Percentiles rank a stretch among this genome's conserved stretches.
These are phyloP conservation scores for Boletus rubroflammeus DNA, from an alignment of 768 basidiomycete genomes.

Conservation along the genomic window DNA sequence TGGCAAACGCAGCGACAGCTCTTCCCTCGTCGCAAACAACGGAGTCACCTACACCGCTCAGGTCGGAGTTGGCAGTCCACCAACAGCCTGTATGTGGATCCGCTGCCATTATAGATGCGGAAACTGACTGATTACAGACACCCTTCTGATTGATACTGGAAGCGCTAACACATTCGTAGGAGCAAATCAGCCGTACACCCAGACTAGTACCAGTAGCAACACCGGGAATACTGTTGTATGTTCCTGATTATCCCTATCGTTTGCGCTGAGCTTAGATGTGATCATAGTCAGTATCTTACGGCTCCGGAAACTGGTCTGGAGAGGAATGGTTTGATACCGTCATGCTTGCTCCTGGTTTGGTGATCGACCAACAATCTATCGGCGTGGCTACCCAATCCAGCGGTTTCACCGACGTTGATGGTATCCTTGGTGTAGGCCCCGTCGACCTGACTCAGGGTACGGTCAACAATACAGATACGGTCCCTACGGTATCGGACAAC, in stretches of 20 bases:
- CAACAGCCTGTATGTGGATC: slow-evolving; percentile 23
- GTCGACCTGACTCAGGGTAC: slow-evolving; percentile 30
- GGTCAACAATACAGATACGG: slow-evolving; percentile 1
- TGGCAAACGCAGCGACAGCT: slow-evolving; percentile 11
- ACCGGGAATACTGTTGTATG: slow-evolving; percentile 24
- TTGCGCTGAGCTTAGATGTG: not conserved
- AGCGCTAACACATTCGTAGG: slow-evolving; percentile 32
- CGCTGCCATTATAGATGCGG: not conserved
- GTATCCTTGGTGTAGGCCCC: slow-evolving; percentile 39
- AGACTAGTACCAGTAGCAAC: slow-evolving; percentile 5
- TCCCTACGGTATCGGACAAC: slow-evolving; percentile 37
- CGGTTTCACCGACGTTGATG: slow-evolving; percentile 34
- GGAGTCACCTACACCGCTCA: slow-evolving; percentile 25
- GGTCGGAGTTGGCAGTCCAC: slow-evolving; percentile 27
- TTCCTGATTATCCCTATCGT: not conserved
- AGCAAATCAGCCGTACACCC: slow-evolving; percentile 9
- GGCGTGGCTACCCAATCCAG: slow-evolving; percentile 27
- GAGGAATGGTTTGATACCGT: slow-evolving; percentile 14
- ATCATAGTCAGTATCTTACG: slow-evolving; percentile 2
- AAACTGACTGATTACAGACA: slow-evolving; percentile 15
- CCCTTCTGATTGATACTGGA: slow-evolving; percentile 30
- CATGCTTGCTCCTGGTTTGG: not conserved
- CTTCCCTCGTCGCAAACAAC: slow-evolving; percentile 26
- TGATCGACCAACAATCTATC: slow-evolving; percentile 30
- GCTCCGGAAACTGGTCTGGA: slow-evolving; percentile 6